Evolutionary conservation across 1,284 basidiomycete genomes (phyloP).

Genomic region (Melanopsichium pennsylvanicum): DNA sequence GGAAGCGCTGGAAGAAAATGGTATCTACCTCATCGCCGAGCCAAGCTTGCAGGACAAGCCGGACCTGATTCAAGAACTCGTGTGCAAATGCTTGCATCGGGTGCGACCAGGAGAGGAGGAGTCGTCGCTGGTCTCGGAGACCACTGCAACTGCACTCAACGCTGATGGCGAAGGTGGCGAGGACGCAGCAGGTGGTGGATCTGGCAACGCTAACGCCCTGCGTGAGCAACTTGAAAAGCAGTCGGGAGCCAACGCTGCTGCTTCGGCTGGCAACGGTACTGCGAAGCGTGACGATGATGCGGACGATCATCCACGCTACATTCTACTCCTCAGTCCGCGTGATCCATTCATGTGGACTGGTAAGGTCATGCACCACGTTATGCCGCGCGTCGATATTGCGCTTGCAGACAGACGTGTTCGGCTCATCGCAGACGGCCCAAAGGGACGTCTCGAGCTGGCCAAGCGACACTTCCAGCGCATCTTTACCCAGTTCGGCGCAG

Average conservation of each 20-base stretch:
- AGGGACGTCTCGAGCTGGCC: conserved; percentile 77
- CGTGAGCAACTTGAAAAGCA: conserved; percentile 43
- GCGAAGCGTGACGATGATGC: conserved; percentile 66
- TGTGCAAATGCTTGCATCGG: conserved; percentile 76
- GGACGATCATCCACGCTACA: conserved; percentile 71
- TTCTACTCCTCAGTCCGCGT: conserved; percentile 86
- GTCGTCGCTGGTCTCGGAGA: conserved; percentile 33
- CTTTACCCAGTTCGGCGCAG: conserved; percentile 27
- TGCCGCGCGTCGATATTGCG: conserved; percentile 59
- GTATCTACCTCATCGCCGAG: conserved; percentile 91
- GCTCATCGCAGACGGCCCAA: conserved; percentile 74
- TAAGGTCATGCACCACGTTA: conserved; percentile 72
- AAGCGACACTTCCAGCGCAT: conserved; percentile 76
- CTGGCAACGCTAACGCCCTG: conserved; percentile 20
- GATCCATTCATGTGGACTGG: conserved; percentile 94
- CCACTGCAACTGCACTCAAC: conserved; percentile 29
- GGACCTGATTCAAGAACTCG: conserved; percentile 79
- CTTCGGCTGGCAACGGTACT: conserved; percentile 40
- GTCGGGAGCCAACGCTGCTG: conserved; percentile 1
- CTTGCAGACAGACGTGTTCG: conserved; percentile 61
- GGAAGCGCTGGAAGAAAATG: conserved; percentile 84
- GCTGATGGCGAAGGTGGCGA: conserved; percentile 37
- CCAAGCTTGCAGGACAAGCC: conserved; percentile 83
- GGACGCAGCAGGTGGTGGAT: conserved; percentile 12
- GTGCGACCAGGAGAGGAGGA: conserved; percentile 49